phyloP scores from a whole-genome alignment of 2,329 filamentous ascomycete genomes.

The Talaromyces rugulosus region DNA sequence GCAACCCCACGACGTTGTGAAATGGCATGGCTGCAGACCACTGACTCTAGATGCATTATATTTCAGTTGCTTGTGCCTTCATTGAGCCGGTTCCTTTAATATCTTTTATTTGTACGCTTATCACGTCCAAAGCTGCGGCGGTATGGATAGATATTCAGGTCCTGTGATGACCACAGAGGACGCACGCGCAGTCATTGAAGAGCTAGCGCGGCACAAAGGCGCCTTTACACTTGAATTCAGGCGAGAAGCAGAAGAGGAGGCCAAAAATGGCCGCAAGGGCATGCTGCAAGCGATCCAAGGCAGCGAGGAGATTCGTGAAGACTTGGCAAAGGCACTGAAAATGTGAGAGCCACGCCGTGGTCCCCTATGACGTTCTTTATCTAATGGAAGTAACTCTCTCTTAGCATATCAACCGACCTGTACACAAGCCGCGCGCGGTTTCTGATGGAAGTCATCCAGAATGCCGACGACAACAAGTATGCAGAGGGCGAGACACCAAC shows the following conservation, averaged over 20 bases:
- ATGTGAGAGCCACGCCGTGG: neutral
- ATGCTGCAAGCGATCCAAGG: conserved; percentile 8
- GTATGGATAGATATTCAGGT: neutral
- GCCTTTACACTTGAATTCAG: conserved; percentile 4
- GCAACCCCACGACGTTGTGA: neutral
- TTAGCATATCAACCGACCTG: conserved; percentile 10
- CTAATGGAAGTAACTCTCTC: conserved; percentile 2
- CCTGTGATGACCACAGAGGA: conserved; percentile 5
- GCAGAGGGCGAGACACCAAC: conserved; percentile 10
- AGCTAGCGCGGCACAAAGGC: conserved; percentile 5
- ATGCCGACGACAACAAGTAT: conserved; percentile 26
- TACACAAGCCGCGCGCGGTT: conserved; percentile 13
- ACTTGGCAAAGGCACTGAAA: conserved; percentile 7
- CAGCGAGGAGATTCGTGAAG: conserved; percentile 6
- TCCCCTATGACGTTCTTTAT: neutral
- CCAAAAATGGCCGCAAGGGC: conserved; percentile 4
- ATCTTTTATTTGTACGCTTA: conserved; percentile 2
- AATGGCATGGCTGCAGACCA: neutral
- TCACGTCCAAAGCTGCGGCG: conserved; percentile 5
- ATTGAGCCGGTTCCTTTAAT: neutral
- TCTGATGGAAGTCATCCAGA: conserved; percentile 23
- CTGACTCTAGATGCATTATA: neutral
- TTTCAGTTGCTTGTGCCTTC: conserved; percentile 3
- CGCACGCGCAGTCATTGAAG: conserved; percentile 8
- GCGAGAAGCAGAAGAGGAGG: conserved; percentile 6